These are phyloP conservation scores for Baudoinia panamericana DNA, from an alignment of 495 filamentous ascomycete species.

Conservation along the genomic window DNA sequence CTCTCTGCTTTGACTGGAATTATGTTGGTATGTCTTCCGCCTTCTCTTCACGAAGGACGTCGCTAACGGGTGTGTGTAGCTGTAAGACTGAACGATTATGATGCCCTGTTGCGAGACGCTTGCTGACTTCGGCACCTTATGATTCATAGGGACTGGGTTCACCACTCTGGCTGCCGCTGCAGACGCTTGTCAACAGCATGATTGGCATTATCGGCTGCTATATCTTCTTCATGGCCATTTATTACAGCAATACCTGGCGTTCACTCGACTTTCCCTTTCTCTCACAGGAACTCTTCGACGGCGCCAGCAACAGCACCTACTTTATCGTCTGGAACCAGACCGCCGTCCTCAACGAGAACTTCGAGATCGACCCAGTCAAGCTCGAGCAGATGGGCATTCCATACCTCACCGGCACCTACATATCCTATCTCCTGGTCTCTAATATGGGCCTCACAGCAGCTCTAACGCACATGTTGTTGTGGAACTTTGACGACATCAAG, in stretches of 20 bases:
- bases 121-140: no score
- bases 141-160: slow-evolving; percentile 7
- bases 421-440: slow-evolving; percentile 31
- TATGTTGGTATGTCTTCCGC: no score
- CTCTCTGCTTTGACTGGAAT: slow-evolving; percentile 44
- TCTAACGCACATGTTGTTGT: slow-evolving; percentile 30
- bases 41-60: no score
- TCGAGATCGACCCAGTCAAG: slow-evolving; percentile 1
- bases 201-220: slow-evolving; percentile 36
- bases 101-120: no score
- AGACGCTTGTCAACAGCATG: slow-evolving; percentile 30
- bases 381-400: slow-evolving; percentile 23
- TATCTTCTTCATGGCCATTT: slow-evolving; percentile 31
- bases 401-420: slow-evolving; percentile 33
- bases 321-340: slow-evolving; percentile 12
- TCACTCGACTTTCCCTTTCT: slow-evolving; percentile 15
- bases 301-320: slow-evolving; percentile 3
- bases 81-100: no score
- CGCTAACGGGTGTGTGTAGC: no score
- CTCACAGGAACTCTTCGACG: slow-evolving; percentile 12
- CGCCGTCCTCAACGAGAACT: slow-evolving; percentile 2
- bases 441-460: slow-evolving; percentile 36
- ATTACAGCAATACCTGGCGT: slow-evolving; percentile 39
- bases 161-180: slow-evolving; percentile 25
- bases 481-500: slow-evolving; percentile 29